Evolutionary conservation across 2,329 filamentous ascomycete species (phyloP).

Genomic region (Colletotrichum cereale): DNA sequence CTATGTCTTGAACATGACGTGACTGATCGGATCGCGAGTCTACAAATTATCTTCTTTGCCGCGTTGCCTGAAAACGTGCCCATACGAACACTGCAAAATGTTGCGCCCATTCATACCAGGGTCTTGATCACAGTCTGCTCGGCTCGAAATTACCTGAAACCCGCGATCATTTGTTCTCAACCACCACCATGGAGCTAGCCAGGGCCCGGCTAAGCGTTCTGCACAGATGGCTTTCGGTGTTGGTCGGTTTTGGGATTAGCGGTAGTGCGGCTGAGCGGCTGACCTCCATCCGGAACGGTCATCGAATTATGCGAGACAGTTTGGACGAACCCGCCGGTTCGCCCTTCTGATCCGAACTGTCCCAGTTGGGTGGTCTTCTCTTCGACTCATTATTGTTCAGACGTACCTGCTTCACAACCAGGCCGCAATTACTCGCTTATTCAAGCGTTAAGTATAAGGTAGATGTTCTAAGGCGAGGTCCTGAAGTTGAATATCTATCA

Average conservation of each 20-base stretch:
- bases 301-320: neutral
- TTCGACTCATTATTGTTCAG: too few relatives aligned
- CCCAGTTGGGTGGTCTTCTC: too few relatives aligned
- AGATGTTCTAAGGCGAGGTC: too few relatives aligned
- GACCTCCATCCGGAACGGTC: neutral
- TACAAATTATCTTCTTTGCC: neutral
- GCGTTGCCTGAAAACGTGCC: neutral
- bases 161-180: neutral
- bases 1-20: neutral
- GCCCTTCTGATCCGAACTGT: too few relatives aligned
- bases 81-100: too few relatives aligned
- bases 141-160: neutral
- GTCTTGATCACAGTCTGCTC: neutral
- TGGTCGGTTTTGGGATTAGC: neutral
- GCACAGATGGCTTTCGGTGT: conserved; percentile 1
- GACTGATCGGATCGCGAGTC: neutral
- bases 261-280: conserved; percentile 8
- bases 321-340: neutral
- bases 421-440: too few relatives aligned
- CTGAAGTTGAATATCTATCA: too few relatives aligned
- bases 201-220: neutral
- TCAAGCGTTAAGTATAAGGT: too few relatives aligned
- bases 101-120: neutral
- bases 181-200: neutral
- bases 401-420: too few relatives aligned